Conservation (phyloP, 2,329 filamentous ascomycete species). For the Cercospora citrullina region DNA sequence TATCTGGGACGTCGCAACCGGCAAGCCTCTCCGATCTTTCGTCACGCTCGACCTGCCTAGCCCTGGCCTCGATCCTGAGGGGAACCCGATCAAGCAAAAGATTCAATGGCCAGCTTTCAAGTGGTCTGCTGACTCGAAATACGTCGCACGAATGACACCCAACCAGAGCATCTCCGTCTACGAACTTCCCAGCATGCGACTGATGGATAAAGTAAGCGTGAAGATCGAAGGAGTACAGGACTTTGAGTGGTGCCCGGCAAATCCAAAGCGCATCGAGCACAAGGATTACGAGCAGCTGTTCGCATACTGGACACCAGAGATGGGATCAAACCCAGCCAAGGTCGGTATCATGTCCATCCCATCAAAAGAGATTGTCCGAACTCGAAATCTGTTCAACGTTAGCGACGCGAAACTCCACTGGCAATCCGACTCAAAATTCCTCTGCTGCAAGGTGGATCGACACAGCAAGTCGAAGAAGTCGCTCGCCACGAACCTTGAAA, state of each 20-base stretch:
- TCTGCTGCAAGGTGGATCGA: constrained; percentile 97
- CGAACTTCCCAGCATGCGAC: constrained; percentile 83
- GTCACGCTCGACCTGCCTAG: constrained; percentile 79
- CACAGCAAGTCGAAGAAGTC: constrained; percentile 99
- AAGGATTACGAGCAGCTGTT: constrained; percentile 95
- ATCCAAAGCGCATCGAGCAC: constrained; percentile 75
- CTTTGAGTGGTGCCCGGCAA: constrained; percentile 95
- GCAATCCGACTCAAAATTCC: constrained; percentile 91
- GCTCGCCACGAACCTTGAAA: constrained; percentile 92
- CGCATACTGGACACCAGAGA: constrained; percentile 98
- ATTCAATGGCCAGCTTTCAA: constrained; percentile 99
- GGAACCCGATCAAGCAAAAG: constrained; percentile 77
- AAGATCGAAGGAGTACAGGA: constrained; percentile 97
- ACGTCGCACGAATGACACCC: constrained; percentile 87
- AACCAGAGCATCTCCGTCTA: constrained; percentile 89
- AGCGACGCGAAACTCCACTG: constrained; percentile 97
- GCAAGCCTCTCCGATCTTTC: constrained; percentile 88
- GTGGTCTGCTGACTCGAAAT: constrained; percentile 97
- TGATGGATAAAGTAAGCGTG: constrained; percentile 86
- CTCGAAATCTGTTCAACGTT: constrained; percentile 96
- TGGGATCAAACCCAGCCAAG: constrained; percentile 96
- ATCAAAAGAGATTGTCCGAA: constrained; percentile 89
- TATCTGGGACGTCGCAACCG: constrained; percentile 93
- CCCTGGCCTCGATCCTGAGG: constrained; percentile 60
- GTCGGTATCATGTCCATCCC: constrained; percentile 96